A percentile compares a stretch with the other conserved stretches of the same genome.
These are phyloP conservation scores for Bryoerythrophyllum caledonicum DNA, from an alignment of 225 moss, liverwort and hornwort species.

Conservation along the genomic window DNA sequence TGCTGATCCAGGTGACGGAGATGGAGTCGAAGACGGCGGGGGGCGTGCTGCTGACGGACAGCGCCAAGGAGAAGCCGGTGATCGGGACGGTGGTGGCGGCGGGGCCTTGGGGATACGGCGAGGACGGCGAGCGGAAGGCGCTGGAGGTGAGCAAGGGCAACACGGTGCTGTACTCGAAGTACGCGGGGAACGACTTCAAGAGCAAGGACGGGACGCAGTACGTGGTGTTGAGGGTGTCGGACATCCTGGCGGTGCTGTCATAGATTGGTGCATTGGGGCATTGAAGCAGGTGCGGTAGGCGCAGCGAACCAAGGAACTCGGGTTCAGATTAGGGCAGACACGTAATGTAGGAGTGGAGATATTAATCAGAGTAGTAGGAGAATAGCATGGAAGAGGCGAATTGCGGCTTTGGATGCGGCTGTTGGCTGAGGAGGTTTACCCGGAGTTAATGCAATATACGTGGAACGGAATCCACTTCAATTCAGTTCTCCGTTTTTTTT, in stretches of 20 bases:
- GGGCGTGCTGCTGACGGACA: conserved; percentile 90
- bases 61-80: conserved; percentile 97
- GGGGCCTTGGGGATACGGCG: conserved; percentile 72
- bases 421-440: too few species aligned
- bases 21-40: conserved; percentile 84
- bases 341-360: neutral
- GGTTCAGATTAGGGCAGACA: neutral
- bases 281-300: neutral
- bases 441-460: neutral
- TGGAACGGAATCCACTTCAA: neutral
- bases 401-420: too few species aligned
- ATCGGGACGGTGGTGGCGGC: conserved; percentile 74
- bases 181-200: conserved; percentile 96
- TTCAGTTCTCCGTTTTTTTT: neutral
- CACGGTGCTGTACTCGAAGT: conserved; percentile 90
- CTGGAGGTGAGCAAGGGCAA: conserved; percentile 72
- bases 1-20: conserved; percentile 75
- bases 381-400: conserved; percentile 2
- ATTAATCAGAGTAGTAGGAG: neutral
- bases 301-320: neutral
- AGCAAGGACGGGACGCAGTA: conserved; percentile 75
- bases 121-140: conserved; percentile 83
- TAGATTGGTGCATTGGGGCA: conserved; percentile 25
- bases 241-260: conserved; percentile 82
- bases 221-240: conserved; percentile 78